Evolutionary conservation across 1,139 yeast genomes (phyloP).

Genomic region (Taphrina populina): DNA sequence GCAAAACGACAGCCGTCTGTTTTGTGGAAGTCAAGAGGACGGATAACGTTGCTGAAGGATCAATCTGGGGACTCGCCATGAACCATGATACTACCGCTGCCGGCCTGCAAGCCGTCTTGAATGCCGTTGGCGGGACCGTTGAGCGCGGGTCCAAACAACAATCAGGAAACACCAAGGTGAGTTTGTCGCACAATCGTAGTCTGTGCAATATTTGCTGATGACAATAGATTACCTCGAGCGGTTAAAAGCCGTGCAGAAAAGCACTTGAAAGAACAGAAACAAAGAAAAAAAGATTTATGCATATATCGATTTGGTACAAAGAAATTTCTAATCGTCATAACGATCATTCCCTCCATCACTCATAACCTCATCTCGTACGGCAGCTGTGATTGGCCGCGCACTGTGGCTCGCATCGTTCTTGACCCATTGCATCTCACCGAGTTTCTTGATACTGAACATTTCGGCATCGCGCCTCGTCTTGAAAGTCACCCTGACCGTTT

Average conservation of each 20-base stretch:
- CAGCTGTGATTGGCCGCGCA: too few species aligned
- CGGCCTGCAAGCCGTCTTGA: conserved; percentile 65
- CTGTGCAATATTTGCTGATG: neutral
- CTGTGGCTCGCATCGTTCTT: neutral
- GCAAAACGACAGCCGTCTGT: conserved; percentile 85
- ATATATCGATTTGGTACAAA: too few species aligned
- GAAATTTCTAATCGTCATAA: conserved; percentile 3
- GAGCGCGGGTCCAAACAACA: conserved; percentile 26
- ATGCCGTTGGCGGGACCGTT: conserved; percentile 31
- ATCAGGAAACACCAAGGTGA: conserved; percentile 16
- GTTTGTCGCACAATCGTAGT: neutral
- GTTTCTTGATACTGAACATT: conserved; percentile 40
- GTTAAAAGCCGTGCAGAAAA: too few species aligned
- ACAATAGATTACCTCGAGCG: conserved; percentile 5
- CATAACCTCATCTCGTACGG: neutral
- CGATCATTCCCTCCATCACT: neutral
- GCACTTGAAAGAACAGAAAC: too few species aligned
- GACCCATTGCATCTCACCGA: conserved; percentile 19
- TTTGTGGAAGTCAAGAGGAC: conserved; percentile 62
- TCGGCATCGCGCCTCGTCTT: conserved; percentile 50
- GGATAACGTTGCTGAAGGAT: conserved; percentile 44
- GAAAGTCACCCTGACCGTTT: conserved; percentile 46
- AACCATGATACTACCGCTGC: conserved; percentile 92
- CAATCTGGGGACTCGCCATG: conserved; percentile 86
- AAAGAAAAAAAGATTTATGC: too few species aligned